Evolutionary conservation across 305 asterid species (phyloP).

Genomic region (Galium porrigens): DNA sequence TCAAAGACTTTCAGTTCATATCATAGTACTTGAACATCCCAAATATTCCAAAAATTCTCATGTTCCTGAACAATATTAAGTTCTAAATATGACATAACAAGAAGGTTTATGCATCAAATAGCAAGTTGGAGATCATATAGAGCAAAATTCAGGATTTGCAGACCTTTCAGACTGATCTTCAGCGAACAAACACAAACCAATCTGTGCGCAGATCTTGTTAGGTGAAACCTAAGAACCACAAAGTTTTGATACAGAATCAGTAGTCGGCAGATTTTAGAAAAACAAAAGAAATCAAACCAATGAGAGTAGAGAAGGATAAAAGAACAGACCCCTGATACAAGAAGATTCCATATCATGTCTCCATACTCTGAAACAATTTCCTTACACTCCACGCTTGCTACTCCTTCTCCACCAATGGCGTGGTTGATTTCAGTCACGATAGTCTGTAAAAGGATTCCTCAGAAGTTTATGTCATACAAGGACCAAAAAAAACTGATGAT

Average conservation of each 20-base stretch:
- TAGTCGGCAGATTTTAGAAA: slow-evolving; percentile 2
- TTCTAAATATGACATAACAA: background rate
- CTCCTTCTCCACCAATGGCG: slow-evolving; percentile 90
- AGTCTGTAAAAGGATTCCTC: slow-evolving; percentile 35
- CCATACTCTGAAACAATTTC: slow-evolving; percentile 61
- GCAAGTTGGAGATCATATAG: background rate
- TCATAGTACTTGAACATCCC: background rate
- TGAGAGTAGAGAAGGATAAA: slow-evolving; percentile 9
- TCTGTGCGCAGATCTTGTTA: slow-evolving; percentile 44
- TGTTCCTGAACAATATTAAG: background rate
- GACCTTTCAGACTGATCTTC: slow-evolving; percentile 22
- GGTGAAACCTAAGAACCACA: slow-evolving; percentile 50
- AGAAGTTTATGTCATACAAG: slow-evolving; percentile 2
- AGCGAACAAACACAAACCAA: slow-evolving; percentile 41
- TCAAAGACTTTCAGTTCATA: background rate
- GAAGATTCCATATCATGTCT: slow-evolving; percentile 80
- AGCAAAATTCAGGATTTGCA: slow-evolving; percentile 4
- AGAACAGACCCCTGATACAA: slow-evolving; percentile 50
- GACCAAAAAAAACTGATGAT: background rate
- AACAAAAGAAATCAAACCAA: slow-evolving; percentile 1
- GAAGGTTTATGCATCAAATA: background rate
- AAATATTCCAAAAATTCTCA: background rate
- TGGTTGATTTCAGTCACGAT: slow-evolving; percentile 74
- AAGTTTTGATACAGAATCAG: background rate
- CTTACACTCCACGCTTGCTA: slow-evolving; percentile 76